Base-by-base conservation (phyloP, 768 basidiomycete genomes). In the Lyophyllum atratum region DNA sequence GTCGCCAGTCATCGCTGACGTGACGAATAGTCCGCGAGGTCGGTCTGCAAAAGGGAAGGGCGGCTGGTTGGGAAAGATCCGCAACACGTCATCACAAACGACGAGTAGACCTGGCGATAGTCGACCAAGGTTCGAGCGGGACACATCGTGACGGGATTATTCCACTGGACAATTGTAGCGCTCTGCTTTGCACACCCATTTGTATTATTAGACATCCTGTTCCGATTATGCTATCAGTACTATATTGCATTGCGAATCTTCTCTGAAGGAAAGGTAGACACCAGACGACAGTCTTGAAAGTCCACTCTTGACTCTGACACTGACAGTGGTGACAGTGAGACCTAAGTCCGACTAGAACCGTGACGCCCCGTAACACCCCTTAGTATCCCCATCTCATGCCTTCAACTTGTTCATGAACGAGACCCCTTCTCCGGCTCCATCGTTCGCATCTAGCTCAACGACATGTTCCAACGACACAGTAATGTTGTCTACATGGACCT, bases 41-140 rank as follows among this genome's bases (percentile, higher is more conserved):
- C 70, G 70, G 43, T 72, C 76, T 24, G 67, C 71, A 29, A 83
- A 84, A 62, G 74, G 76, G 44, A 86, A 87, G 68, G 78, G 83
- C 64, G 84, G 85, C 55, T 91, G 89, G 89, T 67, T 90, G 19
- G 86, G 85, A 12, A 89, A 87, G 71, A 86, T 89, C 60, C 79
- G 85, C 67, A 81, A 82, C 45, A 70, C 72, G 25, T 73, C 77
- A 39, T 60, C 74, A 22, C 70, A 72, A 46, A 55, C 69, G 22
- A 54, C 63, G 42, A 64, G 59, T 31, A 64, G 62, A 49, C 50
- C 66, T 33, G 48, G 40, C 37, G 61, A 56, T 29, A 52, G 63
- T 40, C 55, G 64, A 61, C 57, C 62, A 24, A 48, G 58, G 49
- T 62, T 49, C 45, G 58, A 70, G 22, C 42, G 53, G 9, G 61